Conservation (phyloP, 352 stramenopile species). For the Stramenopiles sp. region DNA sequence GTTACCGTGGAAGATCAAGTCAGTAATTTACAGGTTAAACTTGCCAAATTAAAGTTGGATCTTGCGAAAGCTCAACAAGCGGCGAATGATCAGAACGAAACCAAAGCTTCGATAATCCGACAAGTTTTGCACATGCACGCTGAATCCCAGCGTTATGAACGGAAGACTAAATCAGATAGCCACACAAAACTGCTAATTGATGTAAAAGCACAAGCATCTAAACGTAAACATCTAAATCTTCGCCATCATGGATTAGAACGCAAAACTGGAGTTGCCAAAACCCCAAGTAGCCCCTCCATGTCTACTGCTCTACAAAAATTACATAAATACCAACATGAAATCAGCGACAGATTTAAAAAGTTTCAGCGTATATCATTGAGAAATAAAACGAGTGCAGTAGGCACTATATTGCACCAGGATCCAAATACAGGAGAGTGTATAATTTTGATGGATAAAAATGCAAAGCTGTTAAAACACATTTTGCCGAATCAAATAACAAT, state of each 20-base stretch:
- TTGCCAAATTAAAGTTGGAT: background rate
- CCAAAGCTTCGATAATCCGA: background rate
- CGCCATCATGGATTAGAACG: no score
- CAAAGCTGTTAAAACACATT: background rate
- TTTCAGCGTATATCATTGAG: background rate
- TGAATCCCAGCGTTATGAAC: background rate
- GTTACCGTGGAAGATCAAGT: background rate
- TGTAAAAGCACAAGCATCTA: no score
- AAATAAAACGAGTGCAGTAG: background rate
- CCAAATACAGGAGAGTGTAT: background rate
- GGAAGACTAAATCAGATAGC: background rate
- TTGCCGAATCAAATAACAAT: background rate
- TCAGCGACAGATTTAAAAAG: background rate
- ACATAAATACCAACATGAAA: background rate
- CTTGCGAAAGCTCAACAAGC: background rate
- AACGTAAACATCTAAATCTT: no score
- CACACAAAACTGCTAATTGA: background rate
- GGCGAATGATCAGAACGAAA: background rate
- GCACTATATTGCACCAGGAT: background rate
- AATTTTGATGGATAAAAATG: background rate
- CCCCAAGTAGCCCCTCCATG: background rate
- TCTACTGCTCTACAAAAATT: background rate
- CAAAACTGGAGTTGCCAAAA: no score
- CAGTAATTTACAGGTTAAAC: background rate
- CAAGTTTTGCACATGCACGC: background rate